Conservation (phyloP, 257 asterid species). For the Scutellaria baicalensis region DNA sequence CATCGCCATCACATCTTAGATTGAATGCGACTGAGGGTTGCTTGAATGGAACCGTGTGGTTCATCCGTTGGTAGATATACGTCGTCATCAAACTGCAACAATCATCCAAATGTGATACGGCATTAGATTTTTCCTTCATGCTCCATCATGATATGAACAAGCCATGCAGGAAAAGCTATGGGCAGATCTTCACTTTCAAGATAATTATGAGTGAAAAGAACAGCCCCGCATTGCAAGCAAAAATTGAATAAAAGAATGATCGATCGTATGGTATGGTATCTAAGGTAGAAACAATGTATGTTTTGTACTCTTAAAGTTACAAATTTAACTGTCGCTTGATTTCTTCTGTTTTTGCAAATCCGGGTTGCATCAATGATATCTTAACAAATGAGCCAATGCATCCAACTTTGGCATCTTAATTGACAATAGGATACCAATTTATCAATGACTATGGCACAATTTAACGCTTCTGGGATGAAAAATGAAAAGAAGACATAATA, state of each 20-base stretch:
- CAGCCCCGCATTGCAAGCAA: no score
- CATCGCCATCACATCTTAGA: constrained; percentile 71
- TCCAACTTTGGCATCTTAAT: no score
- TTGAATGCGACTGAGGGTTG: constrained; percentile 61
- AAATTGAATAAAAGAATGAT: no score
- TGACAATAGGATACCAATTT: neutral
- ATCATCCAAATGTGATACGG: neutral
- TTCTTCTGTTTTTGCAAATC: no score
- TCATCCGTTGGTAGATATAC: constrained; percentile 87
- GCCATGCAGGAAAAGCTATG: neutral
- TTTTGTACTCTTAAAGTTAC: no score
- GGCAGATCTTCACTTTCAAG: neutral
- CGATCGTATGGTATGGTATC: no score
- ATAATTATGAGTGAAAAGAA: no score
- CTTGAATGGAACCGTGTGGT: constrained; percentile 95
- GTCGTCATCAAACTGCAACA: constrained; percentile 78
- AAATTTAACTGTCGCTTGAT: neutral
- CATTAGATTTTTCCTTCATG: neutral
- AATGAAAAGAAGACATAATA: neutral
- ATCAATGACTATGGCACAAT: neutral
- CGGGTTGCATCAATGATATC: no score
- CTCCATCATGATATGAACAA: neutral
- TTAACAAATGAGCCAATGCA: no score
- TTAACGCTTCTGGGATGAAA: neutral
- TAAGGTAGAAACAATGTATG: no score